Evolutionary conservation across 1,284 basidiomycete genomes (phyloP), one percentile per base, ranked within the genome.

Genomic region (Fistulina hepatica): DNA sequence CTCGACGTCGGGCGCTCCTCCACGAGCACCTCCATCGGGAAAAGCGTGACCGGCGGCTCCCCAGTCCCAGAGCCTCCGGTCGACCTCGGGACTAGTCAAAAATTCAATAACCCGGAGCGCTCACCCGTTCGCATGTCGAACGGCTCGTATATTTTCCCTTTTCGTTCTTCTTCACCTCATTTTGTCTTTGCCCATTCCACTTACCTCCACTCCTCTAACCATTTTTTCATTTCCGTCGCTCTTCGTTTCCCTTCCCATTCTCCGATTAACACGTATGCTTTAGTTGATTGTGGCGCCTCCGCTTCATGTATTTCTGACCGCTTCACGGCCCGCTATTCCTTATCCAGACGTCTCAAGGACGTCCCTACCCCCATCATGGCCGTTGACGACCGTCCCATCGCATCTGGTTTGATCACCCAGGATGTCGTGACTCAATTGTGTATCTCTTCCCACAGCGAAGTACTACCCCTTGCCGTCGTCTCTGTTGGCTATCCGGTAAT

Each of bases 331-430:
- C 30, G 49, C 11, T 57, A 61, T 22, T 45, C 47, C 3, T 44
- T 62, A 17, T 41, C 57, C 3, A 44, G 48, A 8, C 38, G 27
- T 45, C 48, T 44, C 11, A 45, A 43, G 32, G 40, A 53, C 17
- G 34, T 42, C 16, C 59, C 59, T 8, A 42, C 53, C 6, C 54
- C 59, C 5, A 52, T 63, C 13, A 48, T 41, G 21, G 52, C 53
- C 2, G 52, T 64, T 17, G 58, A 64, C 34, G 44, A 58, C 33
- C 45, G 50, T n/a, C 56, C 56, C 4, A 56, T 59, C 20, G 46
- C 55, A 1, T 51, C 49, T 24, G 56, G 58, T 11, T 43, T 58
- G 23, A 49, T 61, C 35, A 56, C 55, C 7, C 55, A 59, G 16
- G 53, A 58, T 16, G 41, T 59, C 8, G 31, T 58, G n/a, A 38